Percentiles rank a stretch among this genome's conserved stretches.
phyloP scores from a whole-genome alignment of 2,329 filamentous ascomycete genomes.

The Aspergillus sp. region DNA sequence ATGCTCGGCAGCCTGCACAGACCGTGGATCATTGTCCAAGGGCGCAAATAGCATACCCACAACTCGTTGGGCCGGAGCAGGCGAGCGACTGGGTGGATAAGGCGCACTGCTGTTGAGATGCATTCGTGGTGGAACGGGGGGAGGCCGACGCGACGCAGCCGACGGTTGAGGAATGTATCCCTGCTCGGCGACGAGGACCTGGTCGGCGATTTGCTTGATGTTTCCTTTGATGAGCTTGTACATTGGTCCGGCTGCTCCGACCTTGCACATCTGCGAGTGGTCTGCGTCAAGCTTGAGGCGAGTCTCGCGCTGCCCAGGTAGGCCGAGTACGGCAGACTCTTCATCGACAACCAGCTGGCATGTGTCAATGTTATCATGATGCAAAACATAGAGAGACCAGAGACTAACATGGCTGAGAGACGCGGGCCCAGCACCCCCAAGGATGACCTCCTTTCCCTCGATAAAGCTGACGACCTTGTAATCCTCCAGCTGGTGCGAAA shows the following conservation, averaged over 20 bases:
- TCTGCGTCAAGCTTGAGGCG: conserved; percentile 37
- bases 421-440: conserved; percentile 28
- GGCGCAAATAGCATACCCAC: conserved; percentile 21
- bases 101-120: conserved; percentile 29
- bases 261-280: conserved; percentile 38
- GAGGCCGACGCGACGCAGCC: conserved; percentile 14
- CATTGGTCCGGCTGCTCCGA: conserved; percentile 28
- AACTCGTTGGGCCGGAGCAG: conserved; percentile 14
- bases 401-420: conserved; percentile 31
- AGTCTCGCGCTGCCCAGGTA: conserved; percentile 34
- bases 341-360: conserved; percentile 35
- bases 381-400: no score
- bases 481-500: conserved; percentile 35
- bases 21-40: conserved; percentile 28
- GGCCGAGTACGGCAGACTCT: conserved; percentile 35
- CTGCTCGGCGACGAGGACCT: conserved; percentile 29
- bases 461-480: conserved; percentile 37
- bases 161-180: conserved; percentile 29
- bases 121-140: conserved; percentile 28
- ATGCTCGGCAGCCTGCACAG: conserved; percentile 24
- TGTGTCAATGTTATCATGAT: conserved; percentile 7
- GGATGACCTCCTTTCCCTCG: conserved; percentile 31
- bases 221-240: conserved; percentile 34
- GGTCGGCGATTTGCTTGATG: conserved; percentile 34
- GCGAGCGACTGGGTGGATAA: conserved; percentile 18